These are phyloP conservation scores for Nepenthes gracilis DNA, from an alignment of 148 eudicot genomes.

Conservation along the genomic window DNA sequence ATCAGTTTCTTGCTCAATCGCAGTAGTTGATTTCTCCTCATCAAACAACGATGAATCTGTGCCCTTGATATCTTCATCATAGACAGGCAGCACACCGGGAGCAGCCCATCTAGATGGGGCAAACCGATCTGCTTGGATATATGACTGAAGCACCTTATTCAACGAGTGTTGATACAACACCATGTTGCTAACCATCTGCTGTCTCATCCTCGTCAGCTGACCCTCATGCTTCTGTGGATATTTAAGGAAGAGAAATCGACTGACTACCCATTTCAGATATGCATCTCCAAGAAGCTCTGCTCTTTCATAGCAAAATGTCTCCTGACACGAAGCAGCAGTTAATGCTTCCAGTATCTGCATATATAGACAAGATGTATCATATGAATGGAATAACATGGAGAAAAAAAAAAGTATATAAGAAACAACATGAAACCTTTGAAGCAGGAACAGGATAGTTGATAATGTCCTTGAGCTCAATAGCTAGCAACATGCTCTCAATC, in stretches of 20 bases:
- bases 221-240: conserved; percentile 98
- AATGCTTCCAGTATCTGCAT: conserved; percentile 89
- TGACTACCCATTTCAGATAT: conserved; percentile 95
- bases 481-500: conserved; percentile 93
- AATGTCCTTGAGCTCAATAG: conserved; percentile 77
- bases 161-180: conserved; percentile 78
- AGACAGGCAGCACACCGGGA: conserved; percentile 95
- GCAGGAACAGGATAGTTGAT: conserved; percentile 75
- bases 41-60: conserved; percentile 53
- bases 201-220: conserved; percentile 96
- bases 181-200: conserved; percentile 97
- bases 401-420: neutral
- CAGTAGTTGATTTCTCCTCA: conserved; percentile 21
- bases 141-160: conserved; percentile 76
- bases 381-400: neutral
- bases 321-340: conserved; percentile 99
- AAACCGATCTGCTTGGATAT: conserved; percentile 96
- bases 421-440: conserved; percentile 39
- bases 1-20: conserved; percentile 22
- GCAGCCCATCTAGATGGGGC: conserved; percentile 99
- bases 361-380: conserved; percentile 11
- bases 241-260: conserved; percentile 82
- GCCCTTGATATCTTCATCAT: conserved; percentile 86
- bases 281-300: conserved; percentile 99
- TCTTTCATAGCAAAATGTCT: conserved; percentile 97